Percentiles rank a stretch among this genome's conserved stretches.
Conservation (phyloP, 306 rosid species). For the Begonia peltatifolia region DNA sequence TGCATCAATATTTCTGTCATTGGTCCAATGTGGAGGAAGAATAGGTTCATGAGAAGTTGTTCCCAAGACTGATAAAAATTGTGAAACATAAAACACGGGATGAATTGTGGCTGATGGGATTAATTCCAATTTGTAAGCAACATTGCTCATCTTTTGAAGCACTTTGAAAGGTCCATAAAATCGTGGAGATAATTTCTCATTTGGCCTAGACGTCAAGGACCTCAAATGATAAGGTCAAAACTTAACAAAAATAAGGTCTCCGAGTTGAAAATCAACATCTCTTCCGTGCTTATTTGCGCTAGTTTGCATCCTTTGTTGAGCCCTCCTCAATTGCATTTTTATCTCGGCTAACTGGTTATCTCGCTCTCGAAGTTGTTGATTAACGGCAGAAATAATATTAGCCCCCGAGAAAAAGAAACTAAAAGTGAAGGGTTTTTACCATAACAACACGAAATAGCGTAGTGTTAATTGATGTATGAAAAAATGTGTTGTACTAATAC, state of each 20-base stretch:
- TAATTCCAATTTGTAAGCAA: neutral
- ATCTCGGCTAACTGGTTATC: too few species aligned
- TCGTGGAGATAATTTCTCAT: neutral
- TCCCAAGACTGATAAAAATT: neutral
- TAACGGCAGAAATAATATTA: too few species aligned
- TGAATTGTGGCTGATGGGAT: neutral
- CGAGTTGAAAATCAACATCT: too few species aligned
- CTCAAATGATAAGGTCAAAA: neutral
- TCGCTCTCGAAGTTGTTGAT: too few species aligned
- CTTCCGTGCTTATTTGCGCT: too few species aligned
- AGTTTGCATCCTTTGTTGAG: neutral
- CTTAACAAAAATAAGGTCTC: too few species aligned
- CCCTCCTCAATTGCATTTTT: neutral
- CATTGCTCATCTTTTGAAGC: neutral
- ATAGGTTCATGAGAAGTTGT: neutral
- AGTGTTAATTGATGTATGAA: too few species aligned
- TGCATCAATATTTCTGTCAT: neutral
- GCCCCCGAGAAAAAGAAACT: too few species aligned
- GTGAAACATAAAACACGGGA: neutral
- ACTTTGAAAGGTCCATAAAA: neutral
- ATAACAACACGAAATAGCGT: too few species aligned
- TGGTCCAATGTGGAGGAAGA: neutral
- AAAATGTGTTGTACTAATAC: too few species aligned
- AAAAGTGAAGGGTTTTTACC: too few species aligned
- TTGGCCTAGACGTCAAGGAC: neutral